Conservation (phyloP, 257 asterid species). For the Perilla frutescens region DNA sequence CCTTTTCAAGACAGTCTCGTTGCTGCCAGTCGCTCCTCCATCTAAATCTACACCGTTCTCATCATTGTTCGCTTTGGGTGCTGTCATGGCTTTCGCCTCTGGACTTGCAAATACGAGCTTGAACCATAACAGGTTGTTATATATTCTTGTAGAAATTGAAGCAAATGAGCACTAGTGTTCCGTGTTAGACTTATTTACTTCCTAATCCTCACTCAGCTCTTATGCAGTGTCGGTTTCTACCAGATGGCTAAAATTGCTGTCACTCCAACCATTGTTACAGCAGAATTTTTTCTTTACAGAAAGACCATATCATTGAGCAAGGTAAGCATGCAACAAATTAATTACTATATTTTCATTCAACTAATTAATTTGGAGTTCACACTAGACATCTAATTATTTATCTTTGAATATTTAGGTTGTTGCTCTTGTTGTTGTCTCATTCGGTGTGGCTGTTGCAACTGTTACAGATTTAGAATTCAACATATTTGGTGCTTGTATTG, state of each 20-base stretch:
- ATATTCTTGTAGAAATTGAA: too few species aligned
- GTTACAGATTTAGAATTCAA: conserved; percentile 87
- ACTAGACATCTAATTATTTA: neutral
- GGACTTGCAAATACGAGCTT: conserved; percentile 91
- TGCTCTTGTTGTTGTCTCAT: conserved; percentile 69
- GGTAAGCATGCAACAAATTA: conserved; percentile 37
- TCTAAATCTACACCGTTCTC: conserved; percentile 76
- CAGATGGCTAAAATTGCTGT: conserved; percentile 97
- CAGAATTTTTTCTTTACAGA: conserved; percentile 69
- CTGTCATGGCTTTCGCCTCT: conserved; percentile 88
- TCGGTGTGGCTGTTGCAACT: conserved; percentile 89
- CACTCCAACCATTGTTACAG: conserved; percentile 84
- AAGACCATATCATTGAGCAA: conserved; percentile 60
- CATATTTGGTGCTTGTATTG: conserved; percentile 75
- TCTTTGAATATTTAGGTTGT: conserved; percentile 51
- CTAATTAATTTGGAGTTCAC: neutral
- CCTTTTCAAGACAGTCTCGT: conserved; percentile 60
- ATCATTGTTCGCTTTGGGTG: conserved; percentile 74
- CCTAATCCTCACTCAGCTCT: conserved; percentile 37
- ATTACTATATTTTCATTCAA: too few species aligned
- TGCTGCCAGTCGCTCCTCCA: conserved; percentile 83
- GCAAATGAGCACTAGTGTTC: too few species aligned
- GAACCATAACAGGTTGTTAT: conserved; percentile 69
- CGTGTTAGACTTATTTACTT: too few species aligned
- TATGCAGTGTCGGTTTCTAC: conserved; percentile 86